Evolutionary conservation across 1,284 basidiomycete genomes (phyloP).

Genomic region (Volvariella volvacea): DNA sequence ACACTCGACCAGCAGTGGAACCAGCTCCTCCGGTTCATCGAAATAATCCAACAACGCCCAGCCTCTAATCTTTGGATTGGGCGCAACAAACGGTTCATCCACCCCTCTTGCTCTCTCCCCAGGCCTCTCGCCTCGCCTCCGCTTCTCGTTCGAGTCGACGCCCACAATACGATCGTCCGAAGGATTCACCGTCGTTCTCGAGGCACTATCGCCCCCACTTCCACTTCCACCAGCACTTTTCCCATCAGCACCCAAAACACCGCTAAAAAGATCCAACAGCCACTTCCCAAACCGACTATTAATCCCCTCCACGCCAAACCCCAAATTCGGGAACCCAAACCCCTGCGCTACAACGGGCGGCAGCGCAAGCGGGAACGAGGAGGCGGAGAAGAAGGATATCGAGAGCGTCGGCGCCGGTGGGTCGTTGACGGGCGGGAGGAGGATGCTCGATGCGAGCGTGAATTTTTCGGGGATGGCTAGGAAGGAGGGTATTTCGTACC

Average conservation of each 20-base stretch:
- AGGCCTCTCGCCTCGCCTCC: neutral
- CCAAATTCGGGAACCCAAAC: conserved; percentile 69
- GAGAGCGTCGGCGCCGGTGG: conserved; percentile 42
- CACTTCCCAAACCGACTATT: conserved; percentile 69
- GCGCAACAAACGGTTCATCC: conserved; percentile 15
- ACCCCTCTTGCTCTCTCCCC: conserved; percentile 5
- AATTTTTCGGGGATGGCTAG: conserved; percentile 77
- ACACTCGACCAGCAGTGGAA: conserved; percentile 68
- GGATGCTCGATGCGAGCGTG: conserved; percentile 42
- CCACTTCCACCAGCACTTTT: too few relatives aligned
- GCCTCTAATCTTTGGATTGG: conserved; percentile 45
- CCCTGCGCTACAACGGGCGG: conserved; percentile 73
- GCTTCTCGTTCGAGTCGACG: too few relatives aligned
- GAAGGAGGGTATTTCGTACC: conserved; percentile 75
- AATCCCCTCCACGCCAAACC: conserved; percentile 76
- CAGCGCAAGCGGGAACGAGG: conserved; percentile 72
- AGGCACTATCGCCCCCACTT: too few relatives aligned
- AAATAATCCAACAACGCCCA: conserved; percentile 75
- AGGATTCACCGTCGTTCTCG: too few relatives aligned
- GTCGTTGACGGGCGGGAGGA: conserved; percentile 31
- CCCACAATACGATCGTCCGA: too few relatives aligned
- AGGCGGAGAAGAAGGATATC: conserved; percentile 76
- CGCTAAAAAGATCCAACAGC: conserved; percentile 49
- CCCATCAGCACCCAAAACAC: conserved; percentile 9
- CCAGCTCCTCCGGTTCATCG: conserved; percentile 47